Evolutionary conservation across 2,329 filamentous ascomycete species (phyloP), one percentile per base, ranked within the genome.

Genomic region (Fusarium sp.): DNA sequence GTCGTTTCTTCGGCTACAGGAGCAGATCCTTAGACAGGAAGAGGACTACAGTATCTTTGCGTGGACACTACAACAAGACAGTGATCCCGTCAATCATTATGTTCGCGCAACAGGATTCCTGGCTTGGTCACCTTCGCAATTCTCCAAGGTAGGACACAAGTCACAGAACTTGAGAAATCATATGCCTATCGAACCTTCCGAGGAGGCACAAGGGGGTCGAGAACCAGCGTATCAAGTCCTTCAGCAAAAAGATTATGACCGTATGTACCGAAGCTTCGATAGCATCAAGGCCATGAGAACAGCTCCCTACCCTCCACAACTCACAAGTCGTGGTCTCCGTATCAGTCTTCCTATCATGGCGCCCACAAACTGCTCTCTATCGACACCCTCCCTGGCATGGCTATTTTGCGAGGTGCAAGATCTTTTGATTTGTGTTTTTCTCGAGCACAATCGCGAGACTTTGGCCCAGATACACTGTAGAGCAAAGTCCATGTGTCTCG

Each of bases 41-140:
- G 49, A 67, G 7, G 63, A 67, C 19, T 67, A 57, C 16, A 67
- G 31, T 11, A 51, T 62, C 26, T 67, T 62, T 37, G 63, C 63
- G 2, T 67, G 57, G 63, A 62, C 48, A 18, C 26, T 50, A 2
- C 56, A 48, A 14, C 45, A 62, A n/a, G 39, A 52, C 4, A n/a
- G n/a, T 42, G 49, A 37, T 13, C 18, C 25, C 9, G n/a, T 25
- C 10, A 13, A 18, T 34, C 31, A 19, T 26, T 16, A 30, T n/a
- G 26, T 39, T 26, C 34, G n/a, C 26, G 41, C 58, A 6, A 61
- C 58, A 31, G 56, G 58, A 7, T 61, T 62, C 21, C 39, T 61
- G 9, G 58, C 56, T 18, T 61, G 58, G 56, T 62, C 58, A 3
- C 56, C 58, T 16, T 39, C 58, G 6, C 58, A 62, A 7, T 62